Evolutionary conservation across 2,329 filamentous ascomycete species (phyloP).

Genomic region (Fusarium virguliforme): DNA sequence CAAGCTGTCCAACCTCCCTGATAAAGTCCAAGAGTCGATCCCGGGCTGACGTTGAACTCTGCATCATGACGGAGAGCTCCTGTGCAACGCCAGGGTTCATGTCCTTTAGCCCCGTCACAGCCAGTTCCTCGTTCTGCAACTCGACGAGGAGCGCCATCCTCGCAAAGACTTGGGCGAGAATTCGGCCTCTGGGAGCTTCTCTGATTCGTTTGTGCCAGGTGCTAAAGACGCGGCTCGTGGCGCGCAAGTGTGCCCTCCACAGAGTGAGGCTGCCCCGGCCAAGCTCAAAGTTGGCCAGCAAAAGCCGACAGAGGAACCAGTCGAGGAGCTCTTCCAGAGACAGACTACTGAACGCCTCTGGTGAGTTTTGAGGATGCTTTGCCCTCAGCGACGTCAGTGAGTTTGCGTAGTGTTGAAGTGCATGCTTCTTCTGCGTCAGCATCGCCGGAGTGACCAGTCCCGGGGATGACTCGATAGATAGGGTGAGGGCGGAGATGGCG

Average conservation of each 20-base stretch:
- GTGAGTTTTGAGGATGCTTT: not conserved
- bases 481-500: not conserved
- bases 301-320: not conserved
- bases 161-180: not conserved
- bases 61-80: not conserved
- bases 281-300: slow-evolving; percentile 1
- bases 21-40: not conserved
- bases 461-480: not conserved
- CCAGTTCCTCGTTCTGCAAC: not conserved
- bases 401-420: not conserved
- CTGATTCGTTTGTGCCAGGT: not conserved
- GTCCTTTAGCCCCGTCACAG: not conserved
- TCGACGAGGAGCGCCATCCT: not conserved
- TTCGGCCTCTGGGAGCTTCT: not conserved
- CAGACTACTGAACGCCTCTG: not conserved
- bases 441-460: not conserved
- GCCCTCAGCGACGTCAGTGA: not conserved
- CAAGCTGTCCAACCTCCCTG: not conserved
- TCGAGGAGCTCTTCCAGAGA: not conserved
- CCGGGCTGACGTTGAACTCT: not conserved
- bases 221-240: not conserved
- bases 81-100: slow-evolving; percentile 4
- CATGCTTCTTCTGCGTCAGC: not conserved
- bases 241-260: not conserved
- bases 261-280: not conserved